Percentiles rank a stretch among this genome's conserved stretches.
Conservation (phyloP, 2,329 filamentous ascomycete genomes). For the Cercospora zeina region DNA sequence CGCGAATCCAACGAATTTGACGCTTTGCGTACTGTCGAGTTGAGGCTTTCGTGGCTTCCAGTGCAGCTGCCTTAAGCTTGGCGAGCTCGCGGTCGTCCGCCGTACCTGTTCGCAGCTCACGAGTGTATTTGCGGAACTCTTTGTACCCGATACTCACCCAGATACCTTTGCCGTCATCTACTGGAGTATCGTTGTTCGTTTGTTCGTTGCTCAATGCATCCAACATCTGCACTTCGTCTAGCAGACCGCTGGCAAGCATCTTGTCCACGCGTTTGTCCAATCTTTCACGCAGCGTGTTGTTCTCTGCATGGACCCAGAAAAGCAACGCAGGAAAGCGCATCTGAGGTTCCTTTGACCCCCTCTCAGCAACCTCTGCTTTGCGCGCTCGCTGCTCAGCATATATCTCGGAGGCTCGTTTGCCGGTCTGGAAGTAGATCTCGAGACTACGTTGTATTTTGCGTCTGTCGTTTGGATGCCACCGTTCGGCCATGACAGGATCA, state of each 20-base stretch:
- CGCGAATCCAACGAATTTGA: constrained; percentile 82
- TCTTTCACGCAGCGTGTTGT: constrained; percentile 65
- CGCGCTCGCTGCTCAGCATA: constrained; percentile 69
- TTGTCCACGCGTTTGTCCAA: constrained; percentile 77
- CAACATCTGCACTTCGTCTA: constrained; percentile 62
- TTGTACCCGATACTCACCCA: constrained; percentile 98
- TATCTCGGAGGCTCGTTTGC: constrained; percentile 77
- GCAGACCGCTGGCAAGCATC: constrained; percentile 70
- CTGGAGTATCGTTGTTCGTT: constrained; percentile 47
- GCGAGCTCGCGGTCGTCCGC: constrained; percentile 49
- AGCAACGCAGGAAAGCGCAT: constrained; percentile 64
- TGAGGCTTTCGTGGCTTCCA: constrained; percentile 76
- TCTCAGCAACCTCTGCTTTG: constrained; percentile 23
- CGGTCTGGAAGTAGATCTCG: constrained; percentile 84
- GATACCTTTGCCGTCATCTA: constrained; percentile 80
- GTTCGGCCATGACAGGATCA: constrained; percentile 83
- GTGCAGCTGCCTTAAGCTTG: constrained; percentile 57
- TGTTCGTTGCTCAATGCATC: constrained; percentile 50
- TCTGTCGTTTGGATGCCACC: constrained; percentile 91
- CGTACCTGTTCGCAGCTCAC: constrained; percentile 31
- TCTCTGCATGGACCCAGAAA: constrained; percentile 83
- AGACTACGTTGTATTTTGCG: constrained; percentile 88
- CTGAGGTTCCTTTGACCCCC: neutral
- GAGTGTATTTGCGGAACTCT: constrained; percentile 75
- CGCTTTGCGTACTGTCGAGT: constrained; percentile 85